phyloP scores from a whole-genome alignment of 164 flowering plant species.

The Umbilicus rupestris region DNA sequence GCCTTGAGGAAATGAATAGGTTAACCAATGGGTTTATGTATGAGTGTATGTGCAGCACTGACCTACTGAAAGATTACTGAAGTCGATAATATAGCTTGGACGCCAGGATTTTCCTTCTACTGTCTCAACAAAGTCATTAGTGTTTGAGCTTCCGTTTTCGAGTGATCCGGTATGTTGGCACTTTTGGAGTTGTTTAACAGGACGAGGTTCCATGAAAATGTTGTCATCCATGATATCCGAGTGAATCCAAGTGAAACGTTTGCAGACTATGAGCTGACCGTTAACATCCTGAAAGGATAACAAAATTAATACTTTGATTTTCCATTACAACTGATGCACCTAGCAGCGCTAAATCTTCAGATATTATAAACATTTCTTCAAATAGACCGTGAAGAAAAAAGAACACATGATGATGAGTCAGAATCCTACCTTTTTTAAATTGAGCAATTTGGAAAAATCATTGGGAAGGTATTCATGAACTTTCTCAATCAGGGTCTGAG shows the following conservation, averaged over 20 bases:
- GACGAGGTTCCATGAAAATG: constrained; percentile 50
- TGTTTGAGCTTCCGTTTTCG: constrained; percentile 12
- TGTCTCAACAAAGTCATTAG: constrained; percentile 14
- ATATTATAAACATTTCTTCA: background rate
- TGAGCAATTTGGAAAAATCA: constrained; percentile 41
- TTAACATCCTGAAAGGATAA: constrained; percentile 31
- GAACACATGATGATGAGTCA: background rate
- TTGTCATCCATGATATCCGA: constrained; percentile 96
- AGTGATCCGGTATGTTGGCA: constrained; percentile 10
- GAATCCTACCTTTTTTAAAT: constrained; percentile 33
- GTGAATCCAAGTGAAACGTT: constrained; percentile 73
- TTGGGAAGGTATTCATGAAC: constrained; percentile 71
- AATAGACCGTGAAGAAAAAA: background rate
- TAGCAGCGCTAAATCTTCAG: background rate
- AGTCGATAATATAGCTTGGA: constrained; percentile 73
- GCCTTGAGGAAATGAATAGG: background rate
- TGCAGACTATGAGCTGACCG: constrained; percentile 17
- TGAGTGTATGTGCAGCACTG: constrained; percentile 12
- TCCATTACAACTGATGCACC: background rate
- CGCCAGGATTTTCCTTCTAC: constrained; percentile 37
- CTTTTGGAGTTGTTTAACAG: constrained; percentile 13
- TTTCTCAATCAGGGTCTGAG: constrained; percentile 50
- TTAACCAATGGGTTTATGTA: background rate
- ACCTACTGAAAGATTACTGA: constrained; percentile 80
- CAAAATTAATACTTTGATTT: background rate